Conservation (phyloP, 2,329 filamentous ascomycete genomes). For the Phyllosticta paracitricarpa region DNA sequence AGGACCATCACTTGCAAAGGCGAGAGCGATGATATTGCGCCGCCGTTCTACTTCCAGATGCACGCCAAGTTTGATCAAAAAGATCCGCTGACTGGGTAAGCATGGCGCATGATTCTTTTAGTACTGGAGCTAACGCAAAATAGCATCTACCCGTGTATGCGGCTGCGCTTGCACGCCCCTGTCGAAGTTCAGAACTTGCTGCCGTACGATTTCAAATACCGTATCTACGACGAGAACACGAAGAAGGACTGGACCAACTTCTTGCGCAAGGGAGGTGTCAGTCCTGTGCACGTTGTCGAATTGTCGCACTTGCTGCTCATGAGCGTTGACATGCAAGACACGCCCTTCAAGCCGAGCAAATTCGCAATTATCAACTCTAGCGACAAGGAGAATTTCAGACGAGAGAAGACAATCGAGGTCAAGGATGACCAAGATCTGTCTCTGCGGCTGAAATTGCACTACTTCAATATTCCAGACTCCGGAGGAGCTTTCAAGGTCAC, state of each 20-base stretch:
- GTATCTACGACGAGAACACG: conserved; percentile 97
- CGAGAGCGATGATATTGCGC: conserved; percentile 64
- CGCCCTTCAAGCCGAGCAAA: conserved; percentile 85
- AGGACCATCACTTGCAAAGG: conserved; percentile 81
- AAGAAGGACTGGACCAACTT: conserved; percentile 99
- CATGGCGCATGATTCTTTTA: conserved; percentile 30
- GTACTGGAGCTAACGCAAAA: conserved; percentile 20
- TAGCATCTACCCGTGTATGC: conserved; percentile 88
- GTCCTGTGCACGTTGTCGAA: conserved; percentile 94
- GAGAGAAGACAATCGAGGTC: conserved; percentile 67
- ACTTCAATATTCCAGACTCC: conserved; percentile 79
- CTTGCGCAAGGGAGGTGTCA: conserved; percentile 88
- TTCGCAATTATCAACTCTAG: conserved; percentile 96
- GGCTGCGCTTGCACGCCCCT: conserved; percentile 79
- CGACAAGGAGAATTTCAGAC: conserved; percentile 75
- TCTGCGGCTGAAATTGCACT: conserved; percentile 77
- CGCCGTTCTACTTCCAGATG: conserved; percentile 93
- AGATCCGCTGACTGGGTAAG: conserved; percentile 63
- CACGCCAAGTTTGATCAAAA: conserved; percentile 76
- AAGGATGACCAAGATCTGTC: conserved; percentile 77
- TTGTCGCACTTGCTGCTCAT: conserved; percentile 85
- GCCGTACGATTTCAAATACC: conserved; percentile 97
- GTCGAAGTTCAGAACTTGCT: conserved; percentile 90
- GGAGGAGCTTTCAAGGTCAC: conserved; percentile 95
- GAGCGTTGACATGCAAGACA: conserved; percentile 95